Base-by-base conservation (phyloP, 2,329 filamentous ascomycete species). In the Geoglossum cookeanum region DNA sequence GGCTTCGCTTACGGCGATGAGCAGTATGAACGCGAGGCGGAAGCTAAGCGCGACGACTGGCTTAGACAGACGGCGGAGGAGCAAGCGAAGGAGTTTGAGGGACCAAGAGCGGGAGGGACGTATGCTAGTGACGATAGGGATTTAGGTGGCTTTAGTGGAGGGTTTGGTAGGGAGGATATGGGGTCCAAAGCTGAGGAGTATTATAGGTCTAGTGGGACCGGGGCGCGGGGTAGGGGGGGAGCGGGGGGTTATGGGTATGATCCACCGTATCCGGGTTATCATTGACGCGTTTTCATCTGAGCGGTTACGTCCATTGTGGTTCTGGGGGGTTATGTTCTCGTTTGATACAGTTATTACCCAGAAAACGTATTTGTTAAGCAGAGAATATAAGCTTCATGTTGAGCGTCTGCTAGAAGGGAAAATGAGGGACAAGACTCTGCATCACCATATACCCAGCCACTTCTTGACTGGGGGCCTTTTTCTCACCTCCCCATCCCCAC, bases 391-490 rank as follows among this genome's bases (percentile, higher is more conserved):
- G 11, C 7, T 11, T 13, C 8, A n/a, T 4, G 8, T 42, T 42
- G 39, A 4, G 8, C n/a, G 39, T 13, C 39, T 22, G 22, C 1
- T 22, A 22, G 22, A 22, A 22, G 22, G 22, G 22, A 2, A 22
- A 42, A 13, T 42, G 39, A 15, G 4, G 13, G 13, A 42, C n/a
- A 4, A n/a, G 9, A 11, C 4, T 15, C 39, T 15, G 39, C 39
- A 42, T 66, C 67, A 89, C 77, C 88, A 94, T 65, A 94, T 84
- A 13, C 88, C 88, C 64, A 92, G 73, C 80, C 85, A 90, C 74
- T 87, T 90, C 78, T 89, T 90, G 58, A 81, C 72, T 58, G 76
- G 75, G 70, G 74, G 79, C 66, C 71, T 72, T 70, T 74, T 79
- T 66, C 71, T 72, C 58, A 30, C 65, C 64, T 51, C 64, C 63